Evolutionary conservation across 495 filamentous ascomycete genomes (phyloP).

Genomic region (Aspergillus olivimuriae): DNA sequence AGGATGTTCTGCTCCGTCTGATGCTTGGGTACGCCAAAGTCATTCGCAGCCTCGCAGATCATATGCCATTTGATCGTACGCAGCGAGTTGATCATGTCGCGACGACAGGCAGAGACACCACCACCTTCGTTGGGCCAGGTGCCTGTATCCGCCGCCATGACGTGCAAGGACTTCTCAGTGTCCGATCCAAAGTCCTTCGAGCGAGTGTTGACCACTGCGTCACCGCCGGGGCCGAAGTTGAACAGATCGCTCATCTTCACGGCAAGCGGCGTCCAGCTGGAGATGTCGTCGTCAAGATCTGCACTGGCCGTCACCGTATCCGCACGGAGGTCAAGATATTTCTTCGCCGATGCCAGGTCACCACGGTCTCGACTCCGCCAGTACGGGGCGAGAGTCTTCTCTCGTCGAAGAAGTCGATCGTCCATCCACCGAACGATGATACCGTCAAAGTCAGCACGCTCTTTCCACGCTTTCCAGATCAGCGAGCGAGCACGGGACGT

Average conservation of each 20-base stretch:
- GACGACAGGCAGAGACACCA: slow-evolving; percentile 61
- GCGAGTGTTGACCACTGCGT: slow-evolving; percentile 39
- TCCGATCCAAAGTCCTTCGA: slow-evolving; percentile 42
- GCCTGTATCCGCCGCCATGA: slow-evolving; percentile 57
- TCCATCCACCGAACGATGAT: slow-evolving; percentile 60
- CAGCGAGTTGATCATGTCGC: slow-evolving; percentile 61
- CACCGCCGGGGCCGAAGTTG: slow-evolving; percentile 59
- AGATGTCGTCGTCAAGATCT: slow-evolving; percentile 54
- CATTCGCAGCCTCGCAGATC: slow-evolving; percentile 59
- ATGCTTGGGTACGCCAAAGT: slow-evolving; percentile 59
- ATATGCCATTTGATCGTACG: slow-evolving; percentile 59
- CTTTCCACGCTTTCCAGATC: slow-evolving; percentile 61
- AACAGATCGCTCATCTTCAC: slow-evolving; percentile 58
- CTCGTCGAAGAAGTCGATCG: slow-evolving; percentile 51
- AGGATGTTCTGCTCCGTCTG: slow-evolving; percentile 62
- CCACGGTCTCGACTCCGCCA: slow-evolving; percentile 53
- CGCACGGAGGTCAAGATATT: slow-evolving; percentile 48
- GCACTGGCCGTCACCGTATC: slow-evolving; percentile 56
- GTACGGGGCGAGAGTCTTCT: slow-evolving; percentile 49
- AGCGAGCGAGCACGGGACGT: slow-evolving; percentile 53
- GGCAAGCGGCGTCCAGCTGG: slow-evolving; percentile 52
- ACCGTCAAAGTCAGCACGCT: slow-evolving; percentile 50
- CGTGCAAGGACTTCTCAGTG: slow-evolving; percentile 50
- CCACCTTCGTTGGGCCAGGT: slow-evolving; percentile 64
- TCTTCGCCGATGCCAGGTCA: slow-evolving; percentile 44